phyloP scores from a whole-genome alignment of 78 protist genomes.

The Dictyostelium purpureum region DNA sequence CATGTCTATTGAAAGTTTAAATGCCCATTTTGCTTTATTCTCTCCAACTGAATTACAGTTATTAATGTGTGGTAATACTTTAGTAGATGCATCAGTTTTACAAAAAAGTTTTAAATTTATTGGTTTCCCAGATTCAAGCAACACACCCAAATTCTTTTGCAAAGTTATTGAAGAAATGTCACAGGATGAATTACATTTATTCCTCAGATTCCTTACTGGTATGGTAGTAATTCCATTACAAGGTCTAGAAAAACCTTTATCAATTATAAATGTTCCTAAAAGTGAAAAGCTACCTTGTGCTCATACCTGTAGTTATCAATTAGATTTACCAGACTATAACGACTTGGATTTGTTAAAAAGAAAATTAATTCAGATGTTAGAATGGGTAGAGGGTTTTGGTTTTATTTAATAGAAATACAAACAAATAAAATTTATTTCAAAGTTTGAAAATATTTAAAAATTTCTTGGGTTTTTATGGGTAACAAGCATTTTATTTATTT shows the following conservation, averaged over 20 bases:
- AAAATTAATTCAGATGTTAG: constrained; percentile 45
- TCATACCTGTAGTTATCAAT: constrained; percentile 59
- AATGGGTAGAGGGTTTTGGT: constrained; percentile 61
- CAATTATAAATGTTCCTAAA: constrained; percentile 29
- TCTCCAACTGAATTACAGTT: constrained; percentile 57
- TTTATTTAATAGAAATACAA: constrained; percentile 25
- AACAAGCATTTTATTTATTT: too few relatives aligned
- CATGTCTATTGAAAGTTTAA: constrained; percentile 28
- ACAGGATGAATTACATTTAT: constrained; percentile 51
- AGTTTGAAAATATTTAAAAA: too few relatives aligned
- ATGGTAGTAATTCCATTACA: constrained; percentile 45
- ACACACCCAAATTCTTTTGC: constrained; percentile 4
- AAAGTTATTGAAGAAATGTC: constrained; percentile 9
- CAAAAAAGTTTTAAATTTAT: constrained; percentile 36
- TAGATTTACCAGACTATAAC: constrained; percentile 61
- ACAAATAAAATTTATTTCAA: too few relatives aligned
- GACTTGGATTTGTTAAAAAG: background rate
- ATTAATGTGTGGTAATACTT: constrained; percentile 45
- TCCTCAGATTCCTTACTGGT: constrained; percentile 55
- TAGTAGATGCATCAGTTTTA: constrained; percentile 19
- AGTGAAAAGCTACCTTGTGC: constrained; percentile 49
- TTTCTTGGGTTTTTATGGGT: too few relatives aligned
- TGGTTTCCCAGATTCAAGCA: constrained; percentile 8
- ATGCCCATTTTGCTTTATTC: constrained; percentile 49
- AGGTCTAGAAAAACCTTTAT: constrained; percentile 43